Evolutionary conservation across 2,329 filamentous ascomycete genomes (phyloP).

Genomic region (Alternaria gaisen): DNA sequence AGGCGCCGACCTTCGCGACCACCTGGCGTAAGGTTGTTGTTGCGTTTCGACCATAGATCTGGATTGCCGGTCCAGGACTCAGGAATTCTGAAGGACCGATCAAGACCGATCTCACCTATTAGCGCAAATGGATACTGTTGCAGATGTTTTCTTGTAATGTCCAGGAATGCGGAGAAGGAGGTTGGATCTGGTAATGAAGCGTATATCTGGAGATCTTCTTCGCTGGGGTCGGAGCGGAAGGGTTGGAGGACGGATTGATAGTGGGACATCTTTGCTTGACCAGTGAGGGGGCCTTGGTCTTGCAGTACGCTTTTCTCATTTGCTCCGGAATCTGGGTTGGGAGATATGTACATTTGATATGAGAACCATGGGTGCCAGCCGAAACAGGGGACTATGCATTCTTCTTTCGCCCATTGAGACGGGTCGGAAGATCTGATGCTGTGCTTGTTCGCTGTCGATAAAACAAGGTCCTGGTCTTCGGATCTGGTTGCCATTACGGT

Average conservation of each 20-base stretch:
- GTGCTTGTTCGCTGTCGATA: conserved; percentile 65
- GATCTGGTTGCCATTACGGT: conserved; percentile 80
- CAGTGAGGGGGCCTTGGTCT: conserved; percentile 56
- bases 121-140: conserved; percentile 69
- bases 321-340: conserved; percentile 20
- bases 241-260: conserved; percentile 73
- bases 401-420: conserved; percentile 42
- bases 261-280: conserved; percentile 63
- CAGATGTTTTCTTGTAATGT: conserved; percentile 65
- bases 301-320: conserved; percentile 9
- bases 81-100: conserved; percentile 79
- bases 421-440: conserved; percentile 54
- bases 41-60: conserved; percentile 51
- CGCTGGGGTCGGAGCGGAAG: conserved; percentile 35
- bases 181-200: conserved; percentile 66
- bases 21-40: conserved; percentile 69
- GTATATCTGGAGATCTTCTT: conserved; percentile 55
- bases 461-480: conserved; percentile 79
- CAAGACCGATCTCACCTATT: conserved; percentile 79
- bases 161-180: conserved; percentile 67
- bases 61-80: conserved; percentile 58
- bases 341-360: conserved; percentile 69
- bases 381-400: conserved; percentile 73
- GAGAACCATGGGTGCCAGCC: conserved; percentile 92
- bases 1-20: conserved; percentile 74